Evolutionary conservation across 2,329 filamentous ascomycete genomes (phyloP).

Genomic region (Pseudogymnoascus sp.): DNA sequence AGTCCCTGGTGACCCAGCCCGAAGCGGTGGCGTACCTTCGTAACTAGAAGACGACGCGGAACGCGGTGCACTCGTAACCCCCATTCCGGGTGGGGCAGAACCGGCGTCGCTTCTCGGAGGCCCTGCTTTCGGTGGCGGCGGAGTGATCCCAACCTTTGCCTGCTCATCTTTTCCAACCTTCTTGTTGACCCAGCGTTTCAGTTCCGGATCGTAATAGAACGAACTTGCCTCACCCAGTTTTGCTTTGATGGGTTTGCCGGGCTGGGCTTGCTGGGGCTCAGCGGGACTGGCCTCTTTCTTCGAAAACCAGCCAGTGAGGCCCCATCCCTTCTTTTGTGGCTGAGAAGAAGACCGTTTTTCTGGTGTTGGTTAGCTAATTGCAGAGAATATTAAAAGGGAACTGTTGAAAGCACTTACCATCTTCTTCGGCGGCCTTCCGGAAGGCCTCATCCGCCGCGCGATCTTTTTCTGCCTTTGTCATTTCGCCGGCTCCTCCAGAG

Average conservation of each 20-base stretch:
- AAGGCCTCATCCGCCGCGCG: slow-evolving; percentile 78
- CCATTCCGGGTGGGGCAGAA: slow-evolving; percentile 13
- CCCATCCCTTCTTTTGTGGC: slow-evolving; percentile 61
- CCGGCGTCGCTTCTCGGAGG: slow-evolving; percentile 30
- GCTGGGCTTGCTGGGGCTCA: slow-evolving; percentile 27
- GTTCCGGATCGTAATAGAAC: slow-evolving; percentile 90
- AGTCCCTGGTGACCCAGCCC: background rate
- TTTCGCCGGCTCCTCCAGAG: slow-evolving; percentile 43
- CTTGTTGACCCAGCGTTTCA: slow-evolving; percentile 98
- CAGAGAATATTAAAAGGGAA: slow-evolving; percentile 15
- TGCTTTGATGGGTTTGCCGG: slow-evolving; percentile 69
- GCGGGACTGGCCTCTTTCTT: slow-evolving; percentile 49
- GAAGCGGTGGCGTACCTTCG: background rate
- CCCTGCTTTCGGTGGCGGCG: slow-evolving; percentile 64
- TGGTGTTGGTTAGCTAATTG: slow-evolving; percentile 11
- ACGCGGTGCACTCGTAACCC: background rate
- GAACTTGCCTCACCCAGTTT: slow-evolving; percentile 90
- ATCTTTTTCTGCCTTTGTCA: slow-evolving; percentile 60
- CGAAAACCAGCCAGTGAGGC: slow-evolving; percentile 75
- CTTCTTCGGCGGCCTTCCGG: slow-evolving; percentile 70
- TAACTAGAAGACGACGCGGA: background rate
- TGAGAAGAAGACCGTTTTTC: slow-evolving; percentile 44
- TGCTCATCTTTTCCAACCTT: slow-evolving; percentile 61
- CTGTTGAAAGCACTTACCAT: slow-evolving; percentile 41
- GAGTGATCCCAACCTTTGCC: slow-evolving; percentile 54